Base-by-base conservation (phyloP, 352 stramenopile genomes). In the Pythium brachiatum region DNA sequence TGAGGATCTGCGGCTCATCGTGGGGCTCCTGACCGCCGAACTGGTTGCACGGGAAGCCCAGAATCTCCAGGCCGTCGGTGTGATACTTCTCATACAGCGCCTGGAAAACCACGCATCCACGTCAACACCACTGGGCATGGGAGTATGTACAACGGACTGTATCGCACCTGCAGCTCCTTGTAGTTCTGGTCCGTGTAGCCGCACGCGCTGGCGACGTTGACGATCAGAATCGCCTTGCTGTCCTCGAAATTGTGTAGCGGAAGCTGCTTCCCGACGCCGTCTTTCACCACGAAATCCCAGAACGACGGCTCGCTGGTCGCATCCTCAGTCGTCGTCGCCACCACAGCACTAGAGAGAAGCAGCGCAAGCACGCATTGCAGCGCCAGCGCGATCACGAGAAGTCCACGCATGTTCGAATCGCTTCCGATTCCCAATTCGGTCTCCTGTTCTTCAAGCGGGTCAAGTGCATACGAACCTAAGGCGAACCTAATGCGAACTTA, bases 1-100 rank as follows among this genome's bases (percentile, higher is more conserved):
- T 66, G 57, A 91, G 58, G 66, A 97, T 96, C 36, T 93, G 73
- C 7, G 73, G 63, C 9, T 86, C 53, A 0, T 69, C 78, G 29
- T 83, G 75, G 7, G 88, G 82, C 72, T 99, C 93, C 71, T 98
- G 92, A 11, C 74, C 58, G 18, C 92, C 94, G 73, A 99, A 99
- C 70, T 99, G 95, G 75, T 99, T 98, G 84, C 95, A 98, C 7
- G 95, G 95, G 76, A 99, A 98, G 20, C 79, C 92, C 34, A 98
- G 70, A 65, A 98, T 92, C 69, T 85, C 83, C 39, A 98, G 78
- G 0, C 86, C 86, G 43, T 76, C 54, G 26, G 73, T 53, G 47
- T 88, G 75, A 62, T 94, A 90, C 64, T 88, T 89, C 8, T 88
- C 79, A 43, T 92, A 91, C 43, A 92, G 58, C 52, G 69, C 62